Percentiles rank a stretch among this genome's conserved stretches.
phyloP scores from a whole-genome alignment of 345 rosid species.

The Syzygium oleosum region DNA sequence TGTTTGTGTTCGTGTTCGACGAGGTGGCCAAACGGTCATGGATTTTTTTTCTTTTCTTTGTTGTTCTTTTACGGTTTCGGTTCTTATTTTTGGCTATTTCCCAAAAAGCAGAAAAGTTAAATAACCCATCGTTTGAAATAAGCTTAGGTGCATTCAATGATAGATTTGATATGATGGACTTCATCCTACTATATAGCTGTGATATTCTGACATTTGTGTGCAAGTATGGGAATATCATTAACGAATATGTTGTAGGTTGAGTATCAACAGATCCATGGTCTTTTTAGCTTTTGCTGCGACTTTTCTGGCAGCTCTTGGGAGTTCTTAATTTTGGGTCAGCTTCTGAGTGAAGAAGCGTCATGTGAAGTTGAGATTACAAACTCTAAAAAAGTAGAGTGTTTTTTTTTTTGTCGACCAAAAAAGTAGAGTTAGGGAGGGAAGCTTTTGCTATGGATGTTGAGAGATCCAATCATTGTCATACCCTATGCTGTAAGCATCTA shows the following conservation, averaged over 20 bases:
- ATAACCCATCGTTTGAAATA: neutral
- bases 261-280: neutral
- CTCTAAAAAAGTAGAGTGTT: neutral
- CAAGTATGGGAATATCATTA: neutral
- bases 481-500: neutral
- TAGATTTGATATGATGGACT: neutral
- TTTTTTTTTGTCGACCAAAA: too few species aligned
- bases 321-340: neutral
- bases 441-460: neutral
- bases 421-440: neutral
- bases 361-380: neutral
- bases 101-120: neutral
- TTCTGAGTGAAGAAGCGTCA: neutral
- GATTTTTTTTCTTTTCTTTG: neutral
- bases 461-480: neutral
- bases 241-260: neutral
- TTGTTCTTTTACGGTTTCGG: neutral
- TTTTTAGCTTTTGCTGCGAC: neutral
- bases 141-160: neutral
- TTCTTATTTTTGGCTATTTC: neutral
- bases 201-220: neutral
- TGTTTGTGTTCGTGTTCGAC: fast-evolving
- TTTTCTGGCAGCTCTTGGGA: neutral
- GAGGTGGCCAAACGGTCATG: neutral
- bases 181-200: neutral